These are phyloP conservation scores for Saturnispora sanitii DNA, from an alignment of 805 yeast species.

Conservation along the genomic window DNA sequence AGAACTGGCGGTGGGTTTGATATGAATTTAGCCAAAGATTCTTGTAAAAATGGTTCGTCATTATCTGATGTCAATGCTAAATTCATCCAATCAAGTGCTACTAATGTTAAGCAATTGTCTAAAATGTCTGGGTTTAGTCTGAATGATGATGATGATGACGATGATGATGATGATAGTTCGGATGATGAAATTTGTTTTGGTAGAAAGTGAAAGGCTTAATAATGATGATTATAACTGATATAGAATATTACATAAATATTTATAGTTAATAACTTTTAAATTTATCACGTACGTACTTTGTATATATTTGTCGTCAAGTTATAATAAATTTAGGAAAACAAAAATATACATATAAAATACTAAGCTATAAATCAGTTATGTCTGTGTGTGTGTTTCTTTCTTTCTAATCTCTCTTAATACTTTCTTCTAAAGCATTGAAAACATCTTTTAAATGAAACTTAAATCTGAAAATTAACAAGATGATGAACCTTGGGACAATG, in stretches of 20 bases:
- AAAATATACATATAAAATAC: no score
- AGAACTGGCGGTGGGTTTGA: conserved; percentile 12
- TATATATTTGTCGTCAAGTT: no score
- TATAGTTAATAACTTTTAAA: neutral
- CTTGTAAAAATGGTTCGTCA: conserved; percentile 6
- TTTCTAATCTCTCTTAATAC: conserved; percentile 1
- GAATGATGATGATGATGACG: conserved; percentile 8
- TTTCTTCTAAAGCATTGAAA: conserved; percentile 22
- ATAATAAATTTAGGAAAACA: no score
- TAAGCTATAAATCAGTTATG: no score
- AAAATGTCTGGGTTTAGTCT: neutral
- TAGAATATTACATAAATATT: neutral
- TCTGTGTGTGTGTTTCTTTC: no score
- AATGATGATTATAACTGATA: no score
- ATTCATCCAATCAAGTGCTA: conserved; percentile 2
- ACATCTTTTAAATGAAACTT: conserved; percentile 31
- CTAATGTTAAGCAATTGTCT: conserved; percentile 2
- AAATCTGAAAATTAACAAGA: conserved; percentile 20
- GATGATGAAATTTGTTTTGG: conserved; percentile 9
- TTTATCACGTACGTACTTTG: no score
- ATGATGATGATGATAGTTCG: conserved; percentile 6
- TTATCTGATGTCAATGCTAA: conserved; percentile 5
- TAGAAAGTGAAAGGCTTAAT: no score
- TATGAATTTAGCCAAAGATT: conserved; percentile 1
- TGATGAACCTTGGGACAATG: conserved; percentile 21